Percentiles rank a stretch among this genome's conserved stretches.
Conservation (phyloP, 192 early-diverging fungal species). For the Coemansia sp. region DNA sequence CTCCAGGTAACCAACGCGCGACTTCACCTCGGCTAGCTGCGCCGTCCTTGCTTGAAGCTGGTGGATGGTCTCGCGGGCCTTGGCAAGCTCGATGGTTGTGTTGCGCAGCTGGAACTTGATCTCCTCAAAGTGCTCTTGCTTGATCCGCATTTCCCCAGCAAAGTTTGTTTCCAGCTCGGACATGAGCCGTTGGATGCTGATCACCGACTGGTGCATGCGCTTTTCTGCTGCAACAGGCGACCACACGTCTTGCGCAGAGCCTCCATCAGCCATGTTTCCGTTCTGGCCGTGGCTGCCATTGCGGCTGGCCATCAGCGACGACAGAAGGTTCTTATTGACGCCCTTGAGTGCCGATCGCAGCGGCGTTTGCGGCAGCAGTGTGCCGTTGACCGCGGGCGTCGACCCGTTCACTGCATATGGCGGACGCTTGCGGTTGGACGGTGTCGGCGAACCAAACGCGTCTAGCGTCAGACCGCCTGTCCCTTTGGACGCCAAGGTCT, state of each 20-base stretch:
- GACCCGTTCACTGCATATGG: not conserved
- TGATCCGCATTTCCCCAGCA: constrained; percentile 57
- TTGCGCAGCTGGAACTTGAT: constrained; percentile 57
- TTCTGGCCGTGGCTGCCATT: not conserved
- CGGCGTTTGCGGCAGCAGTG: constrained; percentile 34
- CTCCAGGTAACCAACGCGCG: constrained; percentile 63
- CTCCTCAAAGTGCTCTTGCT: constrained; percentile 59
- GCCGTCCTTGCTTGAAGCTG: constrained; percentile 54
- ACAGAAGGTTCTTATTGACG: constrained; percentile 23
- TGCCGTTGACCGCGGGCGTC: constrained; percentile 3
- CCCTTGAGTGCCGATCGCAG: constrained; percentile 24
- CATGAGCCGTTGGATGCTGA: constrained; percentile 65
- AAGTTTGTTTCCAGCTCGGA: constrained; percentile 70
- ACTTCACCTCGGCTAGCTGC: constrained; percentile 60
- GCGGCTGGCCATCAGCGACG: constrained; percentile 26
- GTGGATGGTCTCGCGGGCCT: constrained; percentile 56
- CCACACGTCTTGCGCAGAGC: constrained; percentile 20
- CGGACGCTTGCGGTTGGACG: constrained; percentile 15
- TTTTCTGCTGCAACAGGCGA: constrained; percentile 37
- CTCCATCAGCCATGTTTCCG: not conserved
- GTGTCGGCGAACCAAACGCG: constrained; percentile 21
- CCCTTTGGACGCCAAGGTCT: not conserved
- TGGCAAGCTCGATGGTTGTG: constrained; percentile 59
- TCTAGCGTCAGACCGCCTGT: not conserved
- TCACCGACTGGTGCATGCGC: constrained; percentile 51